Evolutionary conservation across 2,329 filamentous ascomycete genomes (phyloP), one percentile per base, ranked within the genome.

Genomic region (Trichoderma simmonsii): DNA sequence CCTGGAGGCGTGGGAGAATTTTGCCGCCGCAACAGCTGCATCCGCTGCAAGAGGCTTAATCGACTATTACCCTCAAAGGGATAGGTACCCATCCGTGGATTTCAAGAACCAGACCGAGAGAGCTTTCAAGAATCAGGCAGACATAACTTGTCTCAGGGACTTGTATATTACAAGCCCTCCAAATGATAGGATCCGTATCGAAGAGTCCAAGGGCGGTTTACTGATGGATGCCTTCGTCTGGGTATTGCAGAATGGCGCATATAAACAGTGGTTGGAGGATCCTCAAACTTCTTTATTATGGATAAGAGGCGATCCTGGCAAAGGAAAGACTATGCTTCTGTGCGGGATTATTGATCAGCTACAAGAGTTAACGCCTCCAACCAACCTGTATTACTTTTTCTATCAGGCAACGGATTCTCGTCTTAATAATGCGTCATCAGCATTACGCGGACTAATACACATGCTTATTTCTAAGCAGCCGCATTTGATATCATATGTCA

Each of bases 341-440:
- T 51, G 48, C 11, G 48, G 48, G 5, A 51, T 51, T 21, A 51
- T 51, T 0, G n/a, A 51, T 51, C n/a, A 51, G 0, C 4, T 51
- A 39, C 36, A 39, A 21, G 9, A 21, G 4, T 3, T n/a, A 0
- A 1, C 43, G 2, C 9, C n/a, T 6, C 0, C n/a, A 2, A n/a
- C 1, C 43, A 24, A 51, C 4, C 4, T 51, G 18, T 12, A 9
- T 5, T 51, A 51, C n/a, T 51, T 51, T 24, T n/a, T 51, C 43
- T 12, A n/a, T 21, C 43, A 51, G n/a, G 43, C 43, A 21, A 51
- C 43, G 3, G 43, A 51, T 51, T 12, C n/a, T 12, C 43, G 43
- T 3, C 43, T 51, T 8, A 51, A 51, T n/a, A 21, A 11, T 21
- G 43, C 43, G 0, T 51, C n/a, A n/a, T n/a, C n/a, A 21, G n/a